Percentiles rank a stretch among this genome's conserved stretches.
phyloP scores from a whole-genome alignment of 2,329 filamentous ascomycete genomes.

The Fusarium tanahbumbuense region DNA sequence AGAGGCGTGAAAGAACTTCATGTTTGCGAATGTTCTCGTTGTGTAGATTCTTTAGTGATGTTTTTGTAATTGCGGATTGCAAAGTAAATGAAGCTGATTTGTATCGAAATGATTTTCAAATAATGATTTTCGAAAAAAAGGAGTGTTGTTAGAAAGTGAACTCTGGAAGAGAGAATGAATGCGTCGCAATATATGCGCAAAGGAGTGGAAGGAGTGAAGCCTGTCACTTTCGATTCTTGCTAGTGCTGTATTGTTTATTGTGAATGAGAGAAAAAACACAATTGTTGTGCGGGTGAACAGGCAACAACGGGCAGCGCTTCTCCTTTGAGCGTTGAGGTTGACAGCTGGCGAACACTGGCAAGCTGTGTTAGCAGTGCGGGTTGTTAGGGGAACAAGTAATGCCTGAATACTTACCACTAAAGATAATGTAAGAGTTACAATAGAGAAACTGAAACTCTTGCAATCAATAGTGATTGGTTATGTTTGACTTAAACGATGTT shows the following conservation, averaged over 20 bases:
- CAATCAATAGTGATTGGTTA: conserved; percentile 13
- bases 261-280: conserved; percentile 15
- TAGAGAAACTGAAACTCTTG: not conserved
- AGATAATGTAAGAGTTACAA: conserved; percentile 1
- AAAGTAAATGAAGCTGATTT: conserved; percentile 14
- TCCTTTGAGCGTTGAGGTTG: conserved; percentile 13
- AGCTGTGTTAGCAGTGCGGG: conserved; percentile 8
- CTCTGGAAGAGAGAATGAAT: conserved; percentile 31
- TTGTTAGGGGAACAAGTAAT: conserved; percentile 2
- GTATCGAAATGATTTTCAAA: conserved; percentile 20
- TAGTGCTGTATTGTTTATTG: conserved; percentile 30
- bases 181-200: conserved; percentile 30
- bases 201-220: conserved; percentile 32
- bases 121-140: conserved; percentile 25
- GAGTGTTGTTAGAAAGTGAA: conserved; percentile 27
- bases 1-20: conserved; percentile 38
- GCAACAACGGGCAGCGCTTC: conserved; percentile 23
- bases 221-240: conserved; percentile 24
- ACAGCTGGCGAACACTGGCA: conserved; percentile 42
- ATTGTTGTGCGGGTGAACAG: conserved; percentile 31
- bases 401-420: conserved; percentile 28
- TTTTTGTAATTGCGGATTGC: conserved; percentile 8
- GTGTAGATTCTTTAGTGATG: conserved; percentile 4
- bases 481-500: conserved; percentile 14
- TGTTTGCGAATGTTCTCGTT: conserved; percentile 24